A percentile compares a stretch with the other conserved stretches of the same genome.
phyloP scores from a whole-genome alignment of 129 eudicot species.

The Tagetes patula region DNA sequence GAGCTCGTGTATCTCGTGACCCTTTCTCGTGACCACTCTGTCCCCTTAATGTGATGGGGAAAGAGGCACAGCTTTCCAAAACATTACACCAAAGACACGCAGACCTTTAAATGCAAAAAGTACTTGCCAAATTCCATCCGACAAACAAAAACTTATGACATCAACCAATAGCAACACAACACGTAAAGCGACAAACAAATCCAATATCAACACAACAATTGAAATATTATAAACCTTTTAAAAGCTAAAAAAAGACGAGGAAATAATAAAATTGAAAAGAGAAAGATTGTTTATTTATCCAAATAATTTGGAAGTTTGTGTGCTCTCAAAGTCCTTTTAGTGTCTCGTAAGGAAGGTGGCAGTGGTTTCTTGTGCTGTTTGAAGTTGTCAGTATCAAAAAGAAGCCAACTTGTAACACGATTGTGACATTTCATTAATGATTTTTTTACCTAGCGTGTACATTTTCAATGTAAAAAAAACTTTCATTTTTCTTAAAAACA shows the following conservation, averaged over 20 bases:
- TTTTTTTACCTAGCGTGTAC: constrained; percentile 7
- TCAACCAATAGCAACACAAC: too few relatives aligned
- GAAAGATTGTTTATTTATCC: neutral
- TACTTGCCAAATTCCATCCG: neutral
- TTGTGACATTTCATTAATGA: constrained; percentile 31
- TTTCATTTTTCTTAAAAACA: too few relatives aligned
- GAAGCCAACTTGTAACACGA: constrained; percentile 23
- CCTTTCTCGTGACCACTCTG: too few relatives aligned
- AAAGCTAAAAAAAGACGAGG: too few relatives aligned
- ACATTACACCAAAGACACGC: constrained; percentile 29
- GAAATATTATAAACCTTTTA: too few relatives aligned
- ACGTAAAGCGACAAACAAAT: too few relatives aligned
- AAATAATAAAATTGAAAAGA: too few relatives aligned
- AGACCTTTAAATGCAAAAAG: constrained; percentile 34
- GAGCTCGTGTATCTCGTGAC: too few relatives aligned
- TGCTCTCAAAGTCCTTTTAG: constrained; percentile 2
- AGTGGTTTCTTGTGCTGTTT: constrained; percentile 34
- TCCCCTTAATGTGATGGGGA: neutral
- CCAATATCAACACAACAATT: too few relatives aligned
- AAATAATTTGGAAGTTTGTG: constrained; percentile 1
- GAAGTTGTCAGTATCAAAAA: constrained; percentile 30
- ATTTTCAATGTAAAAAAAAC: neutral
- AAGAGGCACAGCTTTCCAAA: constrained; percentile 25
- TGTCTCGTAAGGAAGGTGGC: constrained; percentile 15
- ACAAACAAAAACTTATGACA: too few relatives aligned